Evolutionary conservation across 805 yeast species (phyloP).

Genomic region (Saturnispora quitensis): DNA sequence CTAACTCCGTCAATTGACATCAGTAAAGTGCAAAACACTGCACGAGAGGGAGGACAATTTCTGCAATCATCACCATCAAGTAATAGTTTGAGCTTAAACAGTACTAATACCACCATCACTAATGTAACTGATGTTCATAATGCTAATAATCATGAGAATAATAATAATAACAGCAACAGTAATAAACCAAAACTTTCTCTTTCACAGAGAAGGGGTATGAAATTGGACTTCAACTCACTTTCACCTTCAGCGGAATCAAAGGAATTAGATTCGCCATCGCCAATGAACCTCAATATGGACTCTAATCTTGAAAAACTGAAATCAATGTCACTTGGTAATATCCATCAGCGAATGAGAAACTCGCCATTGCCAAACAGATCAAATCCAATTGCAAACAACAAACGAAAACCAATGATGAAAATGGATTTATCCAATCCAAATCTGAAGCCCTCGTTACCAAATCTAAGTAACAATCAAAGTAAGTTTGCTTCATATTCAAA

Average conservation of each 20-base stretch:
- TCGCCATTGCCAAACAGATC: constrained; percentile 20
- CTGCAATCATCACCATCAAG: neutral
- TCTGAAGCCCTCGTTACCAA: neutral
- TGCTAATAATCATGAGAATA: neutral
- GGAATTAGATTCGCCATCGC: neutral
- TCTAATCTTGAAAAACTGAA: neutral
- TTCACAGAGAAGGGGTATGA: constrained; percentile 49
- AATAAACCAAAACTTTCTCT: constrained; percentile 33
- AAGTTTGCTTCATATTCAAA: constrained; percentile 77
- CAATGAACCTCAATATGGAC: neutral
- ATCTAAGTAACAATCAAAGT: constrained; percentile 19
- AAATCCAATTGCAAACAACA: constrained; percentile 9
- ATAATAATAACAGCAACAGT: neutral
- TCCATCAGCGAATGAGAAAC: constrained; percentile 16
- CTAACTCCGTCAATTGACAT: neutral
- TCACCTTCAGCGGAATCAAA: neutral
- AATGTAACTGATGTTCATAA: neutral
- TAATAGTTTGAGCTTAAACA: neutral
- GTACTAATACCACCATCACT: neutral
- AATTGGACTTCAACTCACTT: constrained; percentile 30
- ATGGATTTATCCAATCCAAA: constrained; percentile 4
- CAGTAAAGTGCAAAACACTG: neutral
- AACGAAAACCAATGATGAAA: constrained; percentile 11
- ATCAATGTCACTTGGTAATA: neutral
- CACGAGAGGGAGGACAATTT: neutral